Evolutionary conservation across 805 yeast genomes (phyloP).

Genomic region (Kodamaea hsintzibuensis): DNA sequence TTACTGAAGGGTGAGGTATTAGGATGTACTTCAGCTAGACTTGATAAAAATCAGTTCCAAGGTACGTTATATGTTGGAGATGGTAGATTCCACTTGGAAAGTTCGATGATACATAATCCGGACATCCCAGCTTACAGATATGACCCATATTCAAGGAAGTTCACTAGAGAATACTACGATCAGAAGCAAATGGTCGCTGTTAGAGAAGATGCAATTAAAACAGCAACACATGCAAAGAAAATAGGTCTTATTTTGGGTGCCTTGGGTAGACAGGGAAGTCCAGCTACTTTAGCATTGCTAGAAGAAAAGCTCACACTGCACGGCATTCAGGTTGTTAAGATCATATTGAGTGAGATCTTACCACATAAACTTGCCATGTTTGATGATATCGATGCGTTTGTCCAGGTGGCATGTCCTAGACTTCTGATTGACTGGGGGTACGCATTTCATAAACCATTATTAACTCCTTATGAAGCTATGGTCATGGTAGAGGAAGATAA

Average conservation of each 20-base stretch:
- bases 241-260: constrained; percentile 91
- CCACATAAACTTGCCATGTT: constrained; percentile 91
- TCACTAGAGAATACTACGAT: constrained; percentile 86
- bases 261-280: constrained; percentile 91
- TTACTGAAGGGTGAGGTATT: constrained; percentile 93
- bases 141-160: constrained; percentile 91
- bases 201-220: constrained; percentile 68
- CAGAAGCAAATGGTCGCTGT: constrained; percentile 78
- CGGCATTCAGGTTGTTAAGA: constrained; percentile 74
- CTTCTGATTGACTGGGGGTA: constrained; percentile 98
- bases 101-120: constrained; percentile 97
- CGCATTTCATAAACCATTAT: constrained; percentile 86
- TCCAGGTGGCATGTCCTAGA: constrained; percentile 97
- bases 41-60: constrained; percentile 61
- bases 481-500: constrained; percentile 76
- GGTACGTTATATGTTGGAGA: constrained; percentile 94
- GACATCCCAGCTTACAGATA: constrained; percentile 87
- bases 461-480: constrained; percentile 96
- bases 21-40: constrained; percentile 90
- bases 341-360: constrained; percentile 87
- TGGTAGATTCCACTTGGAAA: constrained; percentile 92
- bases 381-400: constrained; percentile 90
- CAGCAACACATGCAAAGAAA: constrained; percentile 59
- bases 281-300: constrained; percentile 68
- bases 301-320: constrained; percentile 51